Evolutionary conservation across 1,284 basidiomycete species (phyloP).

Genomic region (Marasmius fiardii): DNA sequence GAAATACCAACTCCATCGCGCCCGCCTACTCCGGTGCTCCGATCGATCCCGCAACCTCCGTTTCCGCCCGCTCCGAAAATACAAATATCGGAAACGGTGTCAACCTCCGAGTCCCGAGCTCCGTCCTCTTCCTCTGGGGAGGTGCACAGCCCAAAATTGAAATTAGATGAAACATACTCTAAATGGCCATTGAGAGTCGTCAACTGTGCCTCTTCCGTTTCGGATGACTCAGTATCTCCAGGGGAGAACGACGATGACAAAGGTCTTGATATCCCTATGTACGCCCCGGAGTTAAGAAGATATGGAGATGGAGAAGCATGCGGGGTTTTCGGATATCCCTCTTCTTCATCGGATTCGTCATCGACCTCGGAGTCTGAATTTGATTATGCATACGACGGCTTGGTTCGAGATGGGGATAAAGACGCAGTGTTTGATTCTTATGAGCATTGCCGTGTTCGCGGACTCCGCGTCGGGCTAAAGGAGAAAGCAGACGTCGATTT

Average conservation of each 20-base stretch:
- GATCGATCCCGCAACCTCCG: no score
- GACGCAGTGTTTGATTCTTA: no score
- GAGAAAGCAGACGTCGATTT: not conserved
- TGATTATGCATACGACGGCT: no score
- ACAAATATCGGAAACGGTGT: no score
- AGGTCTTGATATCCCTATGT: not conserved
- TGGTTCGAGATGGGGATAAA: no score
- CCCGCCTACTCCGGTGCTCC: not conserved
- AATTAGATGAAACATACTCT: not conserved
- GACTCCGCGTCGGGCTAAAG: no score
- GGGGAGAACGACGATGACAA: not conserved
- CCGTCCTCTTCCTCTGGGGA: not conserved
- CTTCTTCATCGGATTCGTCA: no score
- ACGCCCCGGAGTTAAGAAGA: no score
- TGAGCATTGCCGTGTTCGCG: no score
- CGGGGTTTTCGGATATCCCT: no score
- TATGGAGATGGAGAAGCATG: no score
- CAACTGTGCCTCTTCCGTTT: not conserved
- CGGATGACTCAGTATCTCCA: not conserved
- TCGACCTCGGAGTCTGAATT: no score
- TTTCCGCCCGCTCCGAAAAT: not conserved
- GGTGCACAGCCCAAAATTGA: not conserved
- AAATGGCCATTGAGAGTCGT: not conserved
- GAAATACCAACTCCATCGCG: not conserved
- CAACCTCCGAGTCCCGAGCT: not conserved